Base-by-base conservation (phyloP, 2,329 filamentous ascomycete species). In the Trichoderma polysporum region DNA sequence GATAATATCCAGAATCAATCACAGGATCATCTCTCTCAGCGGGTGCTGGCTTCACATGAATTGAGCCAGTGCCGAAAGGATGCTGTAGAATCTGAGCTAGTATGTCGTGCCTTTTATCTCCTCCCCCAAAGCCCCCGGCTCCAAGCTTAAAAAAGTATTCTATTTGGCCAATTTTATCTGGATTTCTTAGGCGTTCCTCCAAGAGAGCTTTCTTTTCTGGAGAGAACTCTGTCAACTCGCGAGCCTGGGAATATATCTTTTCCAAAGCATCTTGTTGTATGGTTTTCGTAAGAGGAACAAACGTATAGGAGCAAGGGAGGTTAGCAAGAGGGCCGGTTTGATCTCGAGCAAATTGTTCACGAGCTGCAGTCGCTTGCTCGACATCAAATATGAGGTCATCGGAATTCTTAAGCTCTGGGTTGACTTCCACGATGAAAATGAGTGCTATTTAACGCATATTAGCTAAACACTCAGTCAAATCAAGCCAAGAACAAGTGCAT, bases 11-110 rank as follows among this genome's bases (percentile, higher is more conserved):
- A 0, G 82, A 81, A 35, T 84, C 75, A 37, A 84, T 83, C 13
- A 73, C 31, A 0, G 79, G 79, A 12, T 61, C 74, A n/a, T 72
- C 74, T 53, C 29, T 75, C n/a, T 35, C n/a, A 22, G 60, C 29
- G 3, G 50, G 25, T 2, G 22, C 2, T 19, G 47, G 25, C 17
- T 67, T 73, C 58, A 85, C 79, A 67, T 86, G 84, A 10, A 86
- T 76, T 2, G 76, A 80, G 0, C 84, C 84, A 3, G 77, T 75
- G 0, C 82, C 81, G 33, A 84, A 84, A 0, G 84, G 84, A 71
- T 85, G 84, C 68, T 85, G 83, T 1, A 86, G 73, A 67, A 85
- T 81, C 66, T 81, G 80, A 0, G 85, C 69, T 76, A 85, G 79
- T 2, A 81, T 83, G 9, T 76, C 82, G 66, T 85, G 84, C 64